These are phyloP conservation scores for Plasmodium yoelii DNA, from an alignment of 169 alveolate species.

Conservation along the genomic window DNA sequence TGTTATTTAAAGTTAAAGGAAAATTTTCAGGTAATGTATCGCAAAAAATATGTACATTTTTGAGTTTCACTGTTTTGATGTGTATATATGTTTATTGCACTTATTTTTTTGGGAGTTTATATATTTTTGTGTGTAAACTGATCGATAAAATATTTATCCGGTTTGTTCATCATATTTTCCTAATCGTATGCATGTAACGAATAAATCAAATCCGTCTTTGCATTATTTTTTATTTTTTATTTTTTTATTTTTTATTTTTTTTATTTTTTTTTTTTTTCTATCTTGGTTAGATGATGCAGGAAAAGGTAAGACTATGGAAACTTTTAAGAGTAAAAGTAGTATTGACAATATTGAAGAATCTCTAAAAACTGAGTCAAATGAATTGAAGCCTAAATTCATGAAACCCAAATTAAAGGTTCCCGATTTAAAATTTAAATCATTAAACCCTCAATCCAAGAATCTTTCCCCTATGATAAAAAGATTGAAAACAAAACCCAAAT, in stretches of 20 bases:
- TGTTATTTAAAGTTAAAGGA: conserved; percentile 38
- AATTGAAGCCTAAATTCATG: conserved; percentile 5
- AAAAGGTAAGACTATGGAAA: conserved; percentile 3
- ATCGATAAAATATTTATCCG: too few relatives aligned
- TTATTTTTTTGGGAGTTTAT: too few relatives aligned
- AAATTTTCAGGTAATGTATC: conserved; percentile 21
- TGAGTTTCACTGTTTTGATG: too few relatives aligned
- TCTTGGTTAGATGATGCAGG: background rate
- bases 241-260: too few relatives aligned
- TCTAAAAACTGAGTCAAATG: background rate
- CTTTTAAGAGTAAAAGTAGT: background rate
- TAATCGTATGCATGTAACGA: too few relatives aligned
- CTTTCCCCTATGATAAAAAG: background rate
- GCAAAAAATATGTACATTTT: background rate
- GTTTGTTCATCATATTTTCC: too few relatives aligned
- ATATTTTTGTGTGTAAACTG: too few relatives aligned
- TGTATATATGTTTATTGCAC: too few relatives aligned
- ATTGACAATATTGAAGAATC: background rate
- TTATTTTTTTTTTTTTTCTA: too few relatives aligned
- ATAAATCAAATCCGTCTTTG: background rate
- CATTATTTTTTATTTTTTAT: background rate
- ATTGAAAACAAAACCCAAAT: background rate
- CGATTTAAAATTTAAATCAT: conserved; percentile 7
- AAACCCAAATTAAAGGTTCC: conserved; percentile 42
- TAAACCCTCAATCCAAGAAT: background rate